Percentiles rank a stretch among this genome's conserved stretches.
Conservation (phyloP, 2,329 filamentous ascomycete species). For the Xylaria sp. region DNA sequence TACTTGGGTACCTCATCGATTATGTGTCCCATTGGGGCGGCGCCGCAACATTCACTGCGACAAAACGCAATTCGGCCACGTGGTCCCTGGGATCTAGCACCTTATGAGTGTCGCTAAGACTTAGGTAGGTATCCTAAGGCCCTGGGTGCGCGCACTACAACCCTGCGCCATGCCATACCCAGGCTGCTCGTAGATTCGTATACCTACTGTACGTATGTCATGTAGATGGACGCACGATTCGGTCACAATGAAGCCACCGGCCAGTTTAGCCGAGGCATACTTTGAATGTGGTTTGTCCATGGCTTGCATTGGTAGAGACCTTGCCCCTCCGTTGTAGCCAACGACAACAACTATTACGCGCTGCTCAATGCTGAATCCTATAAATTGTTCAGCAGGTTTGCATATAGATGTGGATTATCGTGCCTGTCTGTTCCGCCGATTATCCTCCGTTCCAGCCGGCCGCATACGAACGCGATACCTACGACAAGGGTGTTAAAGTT, state of each 20-base stretch:
- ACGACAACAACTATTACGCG: too few relatives aligned
- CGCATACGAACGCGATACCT: neutral
- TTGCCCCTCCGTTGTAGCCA: too few relatives aligned
- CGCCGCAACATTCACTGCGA: slow-evolving; percentile 3
- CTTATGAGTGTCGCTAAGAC: slow-evolving; percentile 1
- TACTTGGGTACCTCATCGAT: neutral
- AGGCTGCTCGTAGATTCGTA: neutral
- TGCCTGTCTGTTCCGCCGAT: neutral
- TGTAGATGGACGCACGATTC: too few relatives aligned
- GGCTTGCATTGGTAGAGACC: neutral
- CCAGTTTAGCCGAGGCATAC: neutral
- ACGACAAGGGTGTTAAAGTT: slow-evolving; percentile 3
- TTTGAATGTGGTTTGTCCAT: neutral
- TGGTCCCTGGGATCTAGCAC: slow-evolving; percentile 15
- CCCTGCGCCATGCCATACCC: neutral
- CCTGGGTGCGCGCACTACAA: neutral
- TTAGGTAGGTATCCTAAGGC: neutral
- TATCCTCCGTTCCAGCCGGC: neutral
- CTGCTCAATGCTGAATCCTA: too few relatives aligned
- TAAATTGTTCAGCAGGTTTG: too few relatives aligned
- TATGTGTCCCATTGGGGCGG: neutral
- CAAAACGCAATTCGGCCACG: slow-evolving; percentile 13
- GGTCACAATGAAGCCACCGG: neutral
- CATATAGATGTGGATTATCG: too few relatives aligned
- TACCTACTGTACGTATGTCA: too few relatives aligned